Conservation (phyloP, 768 basidiomycete species). For the Tricholoma matsutake region DNA sequence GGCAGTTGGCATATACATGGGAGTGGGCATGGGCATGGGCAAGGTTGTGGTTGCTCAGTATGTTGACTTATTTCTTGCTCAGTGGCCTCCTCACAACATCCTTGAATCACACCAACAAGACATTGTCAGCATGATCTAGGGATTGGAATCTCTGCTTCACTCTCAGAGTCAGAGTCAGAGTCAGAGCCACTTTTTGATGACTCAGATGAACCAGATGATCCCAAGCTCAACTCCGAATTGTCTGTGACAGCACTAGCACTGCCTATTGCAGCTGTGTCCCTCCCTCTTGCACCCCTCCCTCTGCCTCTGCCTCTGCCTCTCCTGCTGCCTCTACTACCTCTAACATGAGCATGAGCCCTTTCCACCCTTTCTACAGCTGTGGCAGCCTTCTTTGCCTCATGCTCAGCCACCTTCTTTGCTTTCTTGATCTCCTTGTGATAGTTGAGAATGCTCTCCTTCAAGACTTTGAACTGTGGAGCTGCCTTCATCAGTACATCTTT, state of each 20-base stretch:
- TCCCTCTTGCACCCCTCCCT: not conserved
- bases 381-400: not conserved
- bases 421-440: slow-evolving; percentile 6
- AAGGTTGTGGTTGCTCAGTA: not conserved
- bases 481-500: slow-evolving; percentile 7
- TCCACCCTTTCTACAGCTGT: not conserved
- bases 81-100: not conserved
- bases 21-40: not conserved
- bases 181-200: too few species aligned
- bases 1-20: not conserved
- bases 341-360: too few species aligned
- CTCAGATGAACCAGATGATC: too few species aligned
- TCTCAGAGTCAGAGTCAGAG: too few species aligned
- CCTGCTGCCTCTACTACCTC: too few species aligned
- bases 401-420: slow-evolving; percentile 4
- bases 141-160: slow-evolving; percentile 2
- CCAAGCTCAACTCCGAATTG: not conserved
- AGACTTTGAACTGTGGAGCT: slow-evolving; percentile 3
- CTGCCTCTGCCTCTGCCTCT: not conserved
- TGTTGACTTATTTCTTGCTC: not conserved
- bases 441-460: not conserved
- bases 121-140: slow-evolving; percentile 3
- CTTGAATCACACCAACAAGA: slow-evolving; percentile 3
- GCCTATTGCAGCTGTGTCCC: too few species aligned
- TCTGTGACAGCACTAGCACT: not conserved